Base-by-base conservation (phyloP, 2,329 filamentous ascomycete species). In the Beauveria brongniartii region DNA sequence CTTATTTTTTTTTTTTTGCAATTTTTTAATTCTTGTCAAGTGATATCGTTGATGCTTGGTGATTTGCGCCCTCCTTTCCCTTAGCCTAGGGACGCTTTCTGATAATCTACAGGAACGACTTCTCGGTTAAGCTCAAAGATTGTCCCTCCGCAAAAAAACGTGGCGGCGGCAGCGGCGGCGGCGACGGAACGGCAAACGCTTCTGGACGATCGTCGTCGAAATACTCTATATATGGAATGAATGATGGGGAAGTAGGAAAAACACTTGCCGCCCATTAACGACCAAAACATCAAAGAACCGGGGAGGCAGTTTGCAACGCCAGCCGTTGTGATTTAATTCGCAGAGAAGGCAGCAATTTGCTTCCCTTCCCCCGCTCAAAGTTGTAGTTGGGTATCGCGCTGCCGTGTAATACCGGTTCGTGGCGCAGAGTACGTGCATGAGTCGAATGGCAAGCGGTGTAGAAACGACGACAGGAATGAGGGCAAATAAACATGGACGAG, bases 41-140 rank as follows among this genome's bases (percentile, higher is more conserved):
- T 46, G 40, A 30, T 44, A 22, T 43, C 20, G 16, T 43, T 12
- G 18, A 20, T 26, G 14, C 37, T n/a, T 22, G 28, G 26, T n/a
- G n/a, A 14, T 9, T 10, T 34, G 48, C 24, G 14, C 40, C 40
- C 26, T n/a, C n/a, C 6, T 9, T n/a, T 1, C 16, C 26, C 53
- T 12, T 24, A 16, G 43, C 28, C n/a, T 8, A 12, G 26, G 24
- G n/a, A 28, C 22, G 24, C 26, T n/a, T 16, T 12, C 12, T 46
- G 7, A 24, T 47, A 41, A 59, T 59, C 55, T 59, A 59, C 55
- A 59, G 55, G 55, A 37, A 59, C 55, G 22, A 20, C 55, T 59
- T 59, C 55, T 59, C 30, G 22, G 55, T 57, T 57, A n/a, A 50
- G 55, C 55, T 26, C 55, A 57, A 16, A 41, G 55, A 57, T 48